Conservation (phyloP, 306 rosid genomes). For the Pyrus bretschneideri region DNA sequence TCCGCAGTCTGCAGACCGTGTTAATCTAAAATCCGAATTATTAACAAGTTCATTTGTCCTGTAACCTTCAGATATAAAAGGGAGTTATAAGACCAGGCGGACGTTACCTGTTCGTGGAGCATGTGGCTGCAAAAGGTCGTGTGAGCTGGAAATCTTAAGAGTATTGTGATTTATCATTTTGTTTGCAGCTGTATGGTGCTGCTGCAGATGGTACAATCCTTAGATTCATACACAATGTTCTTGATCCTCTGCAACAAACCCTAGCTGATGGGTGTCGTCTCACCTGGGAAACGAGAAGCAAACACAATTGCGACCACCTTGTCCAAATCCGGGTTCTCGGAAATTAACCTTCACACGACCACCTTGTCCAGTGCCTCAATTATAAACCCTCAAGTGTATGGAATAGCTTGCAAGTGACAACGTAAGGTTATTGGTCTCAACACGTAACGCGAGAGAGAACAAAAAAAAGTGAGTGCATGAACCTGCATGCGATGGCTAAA, state of each 20-base stretch:
- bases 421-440: background rate
- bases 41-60: background rate
- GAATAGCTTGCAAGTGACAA: conserved; percentile 52
- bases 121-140: conserved; percentile 78
- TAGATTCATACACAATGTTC: conserved; percentile 47
- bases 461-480: background rate
- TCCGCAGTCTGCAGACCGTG: background rate
- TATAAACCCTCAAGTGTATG: conserved; percentile 61
- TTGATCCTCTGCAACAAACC: conserved; percentile 72
- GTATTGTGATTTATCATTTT: background rate
- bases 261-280: conserved; percentile 74
- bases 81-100: conserved; percentile 83
- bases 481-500: background rate
- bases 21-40: background rate
- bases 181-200: conserved; percentile 6
- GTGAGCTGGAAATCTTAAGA: conserved; percentile 1
- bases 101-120: conserved; percentile 63
- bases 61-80: conserved; percentile 56
- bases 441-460: background rate
- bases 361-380: conserved; percentile 40
- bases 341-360: conserved; percentile 41
- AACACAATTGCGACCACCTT: conserved; percentile 8
- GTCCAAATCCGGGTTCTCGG: conserved; percentile 59
- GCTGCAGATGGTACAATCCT: conserved; percentile 60
- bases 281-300: conserved; percentile 52